Percentiles rank a stretch among this genome's conserved stretches.
These are phyloP conservation scores for Tulasnella calospora DNA, from an alignment of 768 basidiomycete species.

Conservation along the genomic window DNA sequence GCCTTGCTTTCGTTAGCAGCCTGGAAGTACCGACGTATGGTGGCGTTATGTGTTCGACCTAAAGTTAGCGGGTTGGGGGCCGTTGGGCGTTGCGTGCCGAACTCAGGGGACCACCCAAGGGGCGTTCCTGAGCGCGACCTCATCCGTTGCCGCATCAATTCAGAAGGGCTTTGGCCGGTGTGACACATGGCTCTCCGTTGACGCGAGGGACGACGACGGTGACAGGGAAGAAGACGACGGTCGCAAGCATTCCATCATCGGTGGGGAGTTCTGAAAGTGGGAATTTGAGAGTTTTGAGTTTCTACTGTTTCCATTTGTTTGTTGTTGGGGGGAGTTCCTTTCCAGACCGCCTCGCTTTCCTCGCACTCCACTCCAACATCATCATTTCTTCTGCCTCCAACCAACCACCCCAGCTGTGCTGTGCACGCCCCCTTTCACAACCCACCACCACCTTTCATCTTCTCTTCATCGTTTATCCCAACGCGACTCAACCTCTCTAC, in stretches of 20 bases:
- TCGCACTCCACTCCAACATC: not conserved
- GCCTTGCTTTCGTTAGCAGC: too few relatives aligned
- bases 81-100: not conserved
- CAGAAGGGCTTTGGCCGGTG: not conserved
- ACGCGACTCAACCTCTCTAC: not conserved
- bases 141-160: not conserved
- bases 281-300: not conserved
- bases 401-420: not conserved
- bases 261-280: not conserved
- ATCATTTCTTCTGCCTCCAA: not conserved
- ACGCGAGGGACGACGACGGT: not conserved
- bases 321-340: not conserved
- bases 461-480: not conserved
- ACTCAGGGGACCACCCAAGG: not conserved
- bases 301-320: not conserved
- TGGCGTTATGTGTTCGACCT: too few relatives aligned
- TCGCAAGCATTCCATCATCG: not conserved
- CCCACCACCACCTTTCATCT: conserved; percentile 1
- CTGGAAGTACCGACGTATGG: too few relatives aligned
- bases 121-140: not conserved
- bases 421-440: not conserved
- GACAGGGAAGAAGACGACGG: not conserved
- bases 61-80: too few relatives aligned
- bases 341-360: not conserved
- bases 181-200: not conserved